A percentile compares a stretch with the other conserved stretches of the same genome.
Conservation (phyloP, 345 rosid genomes). For the Euphorbia tirucalli region DNA sequence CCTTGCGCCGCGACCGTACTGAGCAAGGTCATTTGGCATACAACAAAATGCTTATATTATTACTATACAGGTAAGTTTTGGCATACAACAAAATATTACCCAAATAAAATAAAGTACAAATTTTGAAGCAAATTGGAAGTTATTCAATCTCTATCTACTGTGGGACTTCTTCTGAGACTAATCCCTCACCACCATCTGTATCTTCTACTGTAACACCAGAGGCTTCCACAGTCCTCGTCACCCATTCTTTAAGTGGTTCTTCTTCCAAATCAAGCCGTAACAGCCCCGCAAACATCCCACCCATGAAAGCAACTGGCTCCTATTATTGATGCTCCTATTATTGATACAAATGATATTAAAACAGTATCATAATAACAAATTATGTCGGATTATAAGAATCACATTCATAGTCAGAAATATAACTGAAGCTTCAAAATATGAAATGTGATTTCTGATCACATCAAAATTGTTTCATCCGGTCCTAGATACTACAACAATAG, state of each 20-base stretch:
- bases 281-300: conserved; percentile 67
- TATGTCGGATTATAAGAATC: too few relatives aligned
- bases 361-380: too few relatives aligned
- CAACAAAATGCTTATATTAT: neutral
- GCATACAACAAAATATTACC: neutral
- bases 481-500: too few relatives aligned
- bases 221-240: conserved; percentile 54
- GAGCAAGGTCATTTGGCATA: too few relatives aligned
- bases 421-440: too few relatives aligned
- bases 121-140: conserved; percentile 7
- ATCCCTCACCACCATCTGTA: conserved; percentile 27
- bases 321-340: conserved; percentile 46
- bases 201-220: conserved; percentile 47
- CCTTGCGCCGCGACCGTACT: too few relatives aligned
- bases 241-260: conserved; percentile 74
- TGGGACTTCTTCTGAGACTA: conserved; percentile 38
- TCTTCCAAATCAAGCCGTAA: conserved; percentile 64
- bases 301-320: conserved; percentile 72
- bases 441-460: too few relatives aligned
- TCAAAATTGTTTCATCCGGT: too few relatives aligned
- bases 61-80: neutral
- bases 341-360: neutral
- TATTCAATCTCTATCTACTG: conserved; percentile 57
- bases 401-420: too few relatives aligned
- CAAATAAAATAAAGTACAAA: neutral